These are phyloP conservation scores for Leishmania lainsoni DNA, from an alignment of 208 protist species.

Conservation along the genomic window DNA sequence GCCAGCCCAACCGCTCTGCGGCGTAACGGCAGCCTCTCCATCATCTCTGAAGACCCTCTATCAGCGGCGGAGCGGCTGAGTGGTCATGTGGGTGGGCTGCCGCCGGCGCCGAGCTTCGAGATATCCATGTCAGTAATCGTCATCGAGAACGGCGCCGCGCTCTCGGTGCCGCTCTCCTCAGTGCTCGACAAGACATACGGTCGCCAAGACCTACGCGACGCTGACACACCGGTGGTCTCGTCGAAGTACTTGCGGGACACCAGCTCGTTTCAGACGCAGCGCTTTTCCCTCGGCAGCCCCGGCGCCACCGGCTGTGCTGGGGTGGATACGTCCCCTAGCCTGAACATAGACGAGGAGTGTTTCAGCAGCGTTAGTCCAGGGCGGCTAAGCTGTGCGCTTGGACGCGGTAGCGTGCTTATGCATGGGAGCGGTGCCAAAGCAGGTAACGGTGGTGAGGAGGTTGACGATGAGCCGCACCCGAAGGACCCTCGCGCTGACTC, in stretches of 20 bases:
- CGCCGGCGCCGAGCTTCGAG: conserved; percentile 41
- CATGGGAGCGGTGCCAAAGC: conserved; percentile 10
- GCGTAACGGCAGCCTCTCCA: conserved; percentile 14
- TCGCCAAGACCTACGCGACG: conserved; percentile 75
- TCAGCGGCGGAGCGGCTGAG: conserved; percentile 40
- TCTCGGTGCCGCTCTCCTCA: conserved; percentile 71
- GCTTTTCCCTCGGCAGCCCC: conserved; percentile 55
- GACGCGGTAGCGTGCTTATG: conserved; percentile 27
- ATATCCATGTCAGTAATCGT: conserved; percentile 89
- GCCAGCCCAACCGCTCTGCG: conserved; percentile 13
- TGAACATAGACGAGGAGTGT: conserved; percentile 51
- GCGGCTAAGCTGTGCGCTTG: conserved; percentile 8
- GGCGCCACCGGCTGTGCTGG: background rate
- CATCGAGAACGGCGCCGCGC: conserved; percentile 82
- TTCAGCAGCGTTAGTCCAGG: conserved; percentile 11
- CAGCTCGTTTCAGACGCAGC: conserved; percentile 48
- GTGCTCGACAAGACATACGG: conserved; percentile 85
- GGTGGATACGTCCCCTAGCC: conserved; percentile 33
- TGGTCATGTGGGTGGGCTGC: conserved; percentile 26
- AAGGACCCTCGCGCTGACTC: conserved; percentile 39
- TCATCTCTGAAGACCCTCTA: conserved; percentile 13
- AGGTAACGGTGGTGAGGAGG: conserved; percentile 1
- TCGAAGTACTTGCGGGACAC: conserved; percentile 56
- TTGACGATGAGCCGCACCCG: conserved; percentile 46
- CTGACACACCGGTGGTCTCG: conserved; percentile 81